Evolutionary conservation across 164 flowering plant genomes (phyloP), one percentile per base, ranked within the genome.

Genomic region (Magnolia kwangsiensis): DNA sequence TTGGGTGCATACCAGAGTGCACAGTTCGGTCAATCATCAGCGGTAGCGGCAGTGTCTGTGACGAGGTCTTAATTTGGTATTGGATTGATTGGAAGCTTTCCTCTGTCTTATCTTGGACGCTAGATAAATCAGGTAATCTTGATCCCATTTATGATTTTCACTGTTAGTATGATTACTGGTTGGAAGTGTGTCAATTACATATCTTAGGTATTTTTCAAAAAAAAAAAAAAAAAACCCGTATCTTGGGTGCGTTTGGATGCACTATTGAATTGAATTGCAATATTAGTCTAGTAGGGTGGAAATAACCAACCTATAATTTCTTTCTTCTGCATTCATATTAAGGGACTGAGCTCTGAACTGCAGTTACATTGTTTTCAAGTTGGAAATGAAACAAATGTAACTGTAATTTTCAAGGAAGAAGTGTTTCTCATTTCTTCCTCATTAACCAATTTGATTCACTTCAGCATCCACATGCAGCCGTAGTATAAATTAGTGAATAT

Each of bases 1-100:
- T 23, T 82, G 61, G 83, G 83, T 66, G 84, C 80, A n/a, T 85
- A 81, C 73, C 85, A 84, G 77, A 77, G 84, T 70, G 59, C 80
- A 8, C 86, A 78, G 24, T 23, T 74, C 11, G 84, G 84, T 67
- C 84, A 81, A 45, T 69, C 84, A 51, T 71, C 86, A 8, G 74
- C 75, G 7, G 16, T 72, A n/a, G 77, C 79, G 45, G 72, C 72
- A 29, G 1, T 31, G 37, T 2, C 37, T 4, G 37, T 2, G 37
- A 50, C 79, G 5, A 78, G 81, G 81, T 9, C 81, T 69, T 80
- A 77, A 61, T 51, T 83, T 76, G 75, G 80, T 74, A 10, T 78
- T 74, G 87, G 81, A n/a, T 74, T 77, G 50, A 6, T 73, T 8
- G 85, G 86, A 23, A 66, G 65, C 55, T 68, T 71, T 61, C n/a